Base-by-base conservation (phyloP, 2,329 filamentous ascomycete genomes). In the Hyphodiscus sp. region DNA sequence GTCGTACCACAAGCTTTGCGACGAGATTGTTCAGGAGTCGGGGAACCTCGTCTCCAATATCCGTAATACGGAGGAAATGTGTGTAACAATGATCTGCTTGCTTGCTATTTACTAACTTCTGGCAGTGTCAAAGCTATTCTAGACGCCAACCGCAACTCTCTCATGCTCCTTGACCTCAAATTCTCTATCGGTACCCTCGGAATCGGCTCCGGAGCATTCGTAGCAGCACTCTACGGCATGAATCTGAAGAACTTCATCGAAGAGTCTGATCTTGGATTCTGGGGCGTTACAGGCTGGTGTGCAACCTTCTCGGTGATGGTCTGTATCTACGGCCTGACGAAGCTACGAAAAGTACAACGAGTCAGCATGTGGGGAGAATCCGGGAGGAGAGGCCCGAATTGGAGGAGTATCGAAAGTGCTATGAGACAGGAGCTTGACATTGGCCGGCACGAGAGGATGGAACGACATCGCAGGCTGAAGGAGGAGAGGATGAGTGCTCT, bases 221-320 rank as follows among this genome's bases (percentile, higher is more conserved):
- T 96, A 64, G 95, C 94, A 9, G 91, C 91, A n/a, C 83, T 99
- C n/a, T 99, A 97, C 77, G 94, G 94, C 63, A 97, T 97, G 91
- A 99, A 99, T 74, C 76, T 99, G 60, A 95, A 96, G 69, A 97
- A 97, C 72, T 97, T 96, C 71, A 90, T 97, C 64, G 94, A 99
- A 74, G 92, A 97, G 68, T 91, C 88, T 1, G 82, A 89, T 70
- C 81, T 89, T 70, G 94, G 92, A 11, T 97, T 99, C 69, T 79
- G 78, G 46, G 81, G 81, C 51, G 85, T 99, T 56, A 89, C 86
- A 2, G 76, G 74, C 18, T 75, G 81, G 56, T 95, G 89, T 53
- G 79, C 86, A 53, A 64, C 85, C 53, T 84, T 91, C 69, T 89
- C 89, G 15, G 79, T 85, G 51, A 63, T 91, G 9, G 88, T 96